These are phyloP conservation scores for Lagerstroemia speciosa DNA, from an alignment of 345 rosid species.

Conservation along the genomic window DNA sequence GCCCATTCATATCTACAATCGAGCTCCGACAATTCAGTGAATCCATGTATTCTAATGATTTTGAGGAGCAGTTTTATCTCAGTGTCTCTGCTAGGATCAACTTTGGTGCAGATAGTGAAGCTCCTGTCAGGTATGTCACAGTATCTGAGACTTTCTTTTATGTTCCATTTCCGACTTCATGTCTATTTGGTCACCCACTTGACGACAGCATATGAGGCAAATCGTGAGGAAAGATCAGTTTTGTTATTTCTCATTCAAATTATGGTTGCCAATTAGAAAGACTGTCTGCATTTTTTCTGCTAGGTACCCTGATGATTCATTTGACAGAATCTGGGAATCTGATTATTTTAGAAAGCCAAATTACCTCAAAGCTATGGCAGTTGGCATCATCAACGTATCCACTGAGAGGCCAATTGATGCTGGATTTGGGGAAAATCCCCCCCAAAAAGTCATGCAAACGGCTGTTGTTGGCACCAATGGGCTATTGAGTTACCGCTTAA, in stretches of 20 bases:
- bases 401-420: constrained; percentile 48
- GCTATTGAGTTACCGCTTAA: constrained; percentile 65
- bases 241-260: not conserved
- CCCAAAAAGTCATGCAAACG: constrained; percentile 95
- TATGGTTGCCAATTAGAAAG: not conserved
- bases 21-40: constrained; percentile 95
- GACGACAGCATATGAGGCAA: no score
- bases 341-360: constrained; percentile 70
- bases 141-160: not conserved
- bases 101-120: constrained; percentile 83
- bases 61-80: constrained; percentile 60
- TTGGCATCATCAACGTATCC: constrained; percentile 65
- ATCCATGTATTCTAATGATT: constrained; percentile 58
- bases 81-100: constrained; percentile 84
- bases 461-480: constrained; percentile 97
- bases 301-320: constrained; percentile 97
- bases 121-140: constrained; percentile 58
- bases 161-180: not conserved
- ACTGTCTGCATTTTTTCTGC: not conserved
- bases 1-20: constrained; percentile 92
- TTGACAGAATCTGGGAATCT: constrained; percentile 92
- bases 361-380: constrained; percentile 80
- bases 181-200: not conserved
- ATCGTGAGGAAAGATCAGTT: no score
- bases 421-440: constrained; percentile 40